Evolutionary conservation across 139 green algal genomes (phyloP).

Genomic region (Tetradesmus lagerheimii): DNA sequence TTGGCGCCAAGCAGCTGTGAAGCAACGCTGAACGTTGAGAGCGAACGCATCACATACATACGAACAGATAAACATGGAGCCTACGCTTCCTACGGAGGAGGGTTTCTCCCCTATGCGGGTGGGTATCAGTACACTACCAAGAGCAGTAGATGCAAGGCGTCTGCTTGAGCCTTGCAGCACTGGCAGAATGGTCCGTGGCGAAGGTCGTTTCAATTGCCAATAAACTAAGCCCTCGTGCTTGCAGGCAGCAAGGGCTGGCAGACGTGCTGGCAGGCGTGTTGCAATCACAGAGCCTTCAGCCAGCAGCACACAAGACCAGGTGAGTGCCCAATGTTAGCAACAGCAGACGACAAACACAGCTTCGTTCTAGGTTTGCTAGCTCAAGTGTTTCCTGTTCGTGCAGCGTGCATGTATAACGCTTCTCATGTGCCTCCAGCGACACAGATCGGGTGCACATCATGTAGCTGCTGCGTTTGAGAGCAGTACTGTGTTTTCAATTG

Average conservation of each 20-base stretch:
- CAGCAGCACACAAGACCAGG: background rate
- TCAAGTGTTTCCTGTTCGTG: too few species aligned
- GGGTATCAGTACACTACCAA: background rate
- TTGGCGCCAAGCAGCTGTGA: background rate
- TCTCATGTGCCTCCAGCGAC: too few species aligned
- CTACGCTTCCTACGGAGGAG: background rate
- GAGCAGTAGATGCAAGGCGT: background rate
- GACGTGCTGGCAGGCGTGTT: constrained; percentile 18
- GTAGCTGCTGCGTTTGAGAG: background rate
- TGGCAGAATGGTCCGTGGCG: too few species aligned
- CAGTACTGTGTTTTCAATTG: background rate
- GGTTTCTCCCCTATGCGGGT: constrained; percentile 10
- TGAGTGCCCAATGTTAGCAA: background rate
- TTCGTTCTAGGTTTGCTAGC: too few species aligned
- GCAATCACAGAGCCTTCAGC: background rate
- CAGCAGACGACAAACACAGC: too few species aligned
- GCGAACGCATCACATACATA: background rate
- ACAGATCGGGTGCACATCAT: too few species aligned
- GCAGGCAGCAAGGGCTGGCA: constrained; percentile 20
- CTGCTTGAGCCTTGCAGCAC: too few species aligned
- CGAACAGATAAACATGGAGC: background rate
- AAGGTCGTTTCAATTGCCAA: background rate
- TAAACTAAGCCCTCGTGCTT: background rate
- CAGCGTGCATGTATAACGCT: too few species aligned
- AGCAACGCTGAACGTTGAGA: background rate